phyloP scores from a whole-genome alignment of 2,329 filamentous ascomycete species.

The Calonectria fujianensis region DNA sequence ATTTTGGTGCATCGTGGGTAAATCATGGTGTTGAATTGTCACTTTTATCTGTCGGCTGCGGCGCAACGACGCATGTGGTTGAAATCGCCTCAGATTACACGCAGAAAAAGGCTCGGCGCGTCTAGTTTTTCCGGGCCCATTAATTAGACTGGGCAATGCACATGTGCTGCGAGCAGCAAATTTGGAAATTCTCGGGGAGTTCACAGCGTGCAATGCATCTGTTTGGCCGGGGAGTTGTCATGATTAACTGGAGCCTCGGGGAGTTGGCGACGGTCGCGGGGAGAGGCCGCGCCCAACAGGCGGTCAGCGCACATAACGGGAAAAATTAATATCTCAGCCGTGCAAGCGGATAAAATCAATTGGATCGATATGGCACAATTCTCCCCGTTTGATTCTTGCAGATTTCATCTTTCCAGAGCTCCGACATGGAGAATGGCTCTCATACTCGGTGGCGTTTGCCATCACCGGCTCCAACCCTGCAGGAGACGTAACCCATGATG shows the following conservation, averaged over 20 bases:
- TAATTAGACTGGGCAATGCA: background rate
- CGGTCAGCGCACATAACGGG: slow-evolving; percentile 8
- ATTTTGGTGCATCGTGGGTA: slow-evolving; percentile 4
- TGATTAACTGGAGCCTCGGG: slow-evolving; percentile 5
- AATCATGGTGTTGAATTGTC: slow-evolving; percentile 15
- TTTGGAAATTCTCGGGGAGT: slow-evolving; percentile 10
- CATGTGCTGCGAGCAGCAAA: background rate
- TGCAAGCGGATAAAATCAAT: background rate
- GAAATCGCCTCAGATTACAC: slow-evolving; percentile 3
- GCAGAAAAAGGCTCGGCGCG: background rate
- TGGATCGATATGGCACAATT: background rate
- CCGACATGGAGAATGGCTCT: no score
- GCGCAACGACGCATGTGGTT: slow-evolving; percentile 12
- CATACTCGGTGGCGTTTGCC: background rate
- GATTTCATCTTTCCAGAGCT: background rate
- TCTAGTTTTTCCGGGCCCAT: slow-evolving; percentile 21
- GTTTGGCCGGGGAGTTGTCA: slow-evolving; percentile 18
- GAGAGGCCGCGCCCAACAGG: background rate
- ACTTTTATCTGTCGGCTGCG: background rate
- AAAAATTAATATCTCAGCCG: background rate
- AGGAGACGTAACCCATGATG: background rate
- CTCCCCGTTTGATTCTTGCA: background rate
- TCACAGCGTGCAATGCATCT: background rate
- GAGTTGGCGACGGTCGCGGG: slow-evolving; percentile 20
- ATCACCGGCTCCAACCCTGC: background rate